Percentiles rank a stretch among this genome's conserved stretches.
Conservation (phyloP, 345 rosid species). For the Psidium friedrichsthalianum region DNA sequence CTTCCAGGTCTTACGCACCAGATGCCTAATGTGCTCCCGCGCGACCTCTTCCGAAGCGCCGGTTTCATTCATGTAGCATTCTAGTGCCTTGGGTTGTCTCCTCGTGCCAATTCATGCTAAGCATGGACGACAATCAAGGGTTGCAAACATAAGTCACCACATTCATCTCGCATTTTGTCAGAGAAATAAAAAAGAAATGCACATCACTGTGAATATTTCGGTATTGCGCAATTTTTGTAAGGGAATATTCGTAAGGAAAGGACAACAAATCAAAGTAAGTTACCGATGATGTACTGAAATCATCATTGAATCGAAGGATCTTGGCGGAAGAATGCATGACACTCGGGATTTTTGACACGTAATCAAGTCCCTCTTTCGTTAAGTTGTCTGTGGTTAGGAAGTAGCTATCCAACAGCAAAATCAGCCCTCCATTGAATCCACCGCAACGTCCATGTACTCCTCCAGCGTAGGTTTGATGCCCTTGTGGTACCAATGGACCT, state of each 20-base stretch:
- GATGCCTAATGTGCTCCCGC: not conserved
- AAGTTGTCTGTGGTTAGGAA: not conserved
- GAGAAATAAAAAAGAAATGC: not conserved
- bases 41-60: not conserved
- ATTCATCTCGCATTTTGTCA: not conserved
- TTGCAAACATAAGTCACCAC: not conserved
- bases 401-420: not conserved
- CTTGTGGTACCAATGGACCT: conserved; percentile 4
- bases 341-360: not conserved
- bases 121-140: not conserved
- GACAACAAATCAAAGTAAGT: not conserved
- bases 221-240: no score
- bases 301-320: conserved; percentile 3
- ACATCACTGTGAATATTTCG: no score
- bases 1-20: conserved; percentile 4
- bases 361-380: not conserved
- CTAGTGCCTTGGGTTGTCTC: conserved; percentile 2
- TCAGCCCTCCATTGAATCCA: not conserved
- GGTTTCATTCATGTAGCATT: conserved; percentile 6
- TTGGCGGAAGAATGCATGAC: not conserved
- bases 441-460: conserved; percentile 2
- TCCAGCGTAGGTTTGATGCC: conserved; percentile 1
- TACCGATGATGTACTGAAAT: conserved; percentile 9
- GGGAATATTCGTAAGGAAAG: no score
- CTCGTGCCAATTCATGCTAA: conserved; percentile 1